Conservation (phyloP, 2,329 filamentous ascomycete species). For the Monilinia fructigena region DNA sequence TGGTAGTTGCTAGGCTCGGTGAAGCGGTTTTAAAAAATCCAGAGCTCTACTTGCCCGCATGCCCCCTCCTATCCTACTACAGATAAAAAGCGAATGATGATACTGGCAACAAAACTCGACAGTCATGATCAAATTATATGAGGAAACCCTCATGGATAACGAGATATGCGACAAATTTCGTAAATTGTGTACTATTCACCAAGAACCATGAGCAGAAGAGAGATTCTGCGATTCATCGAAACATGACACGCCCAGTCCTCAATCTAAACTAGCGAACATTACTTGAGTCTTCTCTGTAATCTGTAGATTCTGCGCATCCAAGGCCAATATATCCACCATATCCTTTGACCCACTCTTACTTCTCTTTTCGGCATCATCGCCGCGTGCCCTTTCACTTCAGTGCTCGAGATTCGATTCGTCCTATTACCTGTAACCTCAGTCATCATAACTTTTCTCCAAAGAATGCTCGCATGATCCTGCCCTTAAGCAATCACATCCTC, state of each 20-base stretch:
- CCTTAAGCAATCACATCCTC: neutral
- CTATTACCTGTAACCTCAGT: neutral
- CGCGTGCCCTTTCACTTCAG: neutral
- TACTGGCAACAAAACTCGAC: neutral
- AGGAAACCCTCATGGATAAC: neutral
- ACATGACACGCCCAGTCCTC: neutral
- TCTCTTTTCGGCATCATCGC: neutral
- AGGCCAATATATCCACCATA: neutral
- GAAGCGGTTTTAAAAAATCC: neutral
- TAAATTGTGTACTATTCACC: neutral
- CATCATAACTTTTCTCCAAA: neutral
- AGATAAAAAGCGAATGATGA: neutral
- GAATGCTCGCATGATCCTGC: conserved; percentile 2
- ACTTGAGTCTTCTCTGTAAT: conserved; percentile 4
- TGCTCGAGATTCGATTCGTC: conserved; percentile 5
- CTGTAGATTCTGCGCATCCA: conserved; percentile 5
- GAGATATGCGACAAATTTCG: neutral
- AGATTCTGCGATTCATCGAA: no score
- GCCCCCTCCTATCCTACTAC: neutral
- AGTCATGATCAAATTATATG: neutral
- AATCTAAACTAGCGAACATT: conserved; percentile 5
- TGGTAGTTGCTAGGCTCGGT: neutral
- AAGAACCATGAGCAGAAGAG: neutral
- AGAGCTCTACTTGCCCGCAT: neutral
- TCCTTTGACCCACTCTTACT: neutral